Evolutionary conservation across 257 asterid genomes (phyloP).

Genomic region (Solanum pennellii): DNA sequence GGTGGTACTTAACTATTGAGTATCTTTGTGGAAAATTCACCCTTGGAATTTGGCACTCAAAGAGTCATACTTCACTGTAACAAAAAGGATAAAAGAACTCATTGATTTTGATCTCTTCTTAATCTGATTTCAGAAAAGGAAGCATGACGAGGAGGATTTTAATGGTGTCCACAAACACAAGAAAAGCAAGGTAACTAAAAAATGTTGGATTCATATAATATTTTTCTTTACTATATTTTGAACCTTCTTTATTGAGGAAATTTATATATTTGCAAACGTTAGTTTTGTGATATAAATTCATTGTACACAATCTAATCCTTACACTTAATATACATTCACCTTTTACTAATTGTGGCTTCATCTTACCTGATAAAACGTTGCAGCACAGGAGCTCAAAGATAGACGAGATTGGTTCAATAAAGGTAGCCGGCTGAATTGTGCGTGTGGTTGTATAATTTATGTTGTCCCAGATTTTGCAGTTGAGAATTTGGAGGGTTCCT

Average conservation of each 20-base stretch:
- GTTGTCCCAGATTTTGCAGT: constrained; percentile 44
- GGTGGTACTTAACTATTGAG: not conserved
- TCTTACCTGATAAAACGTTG: constrained; percentile 24
- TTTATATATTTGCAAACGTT: not conserved
- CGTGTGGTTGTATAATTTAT: constrained; percentile 19
- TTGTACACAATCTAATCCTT: not conserved
- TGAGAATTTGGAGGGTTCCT: constrained; percentile 47
- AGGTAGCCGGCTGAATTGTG: constrained; percentile 74
- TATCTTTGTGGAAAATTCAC: not conserved
- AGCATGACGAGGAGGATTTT: constrained; percentile 52
- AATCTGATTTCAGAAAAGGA: constrained; percentile 44
- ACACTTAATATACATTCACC: not conserved
- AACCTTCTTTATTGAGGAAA: not conserved
- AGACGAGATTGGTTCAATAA: constrained; percentile 82
- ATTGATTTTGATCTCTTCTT: not conserved
- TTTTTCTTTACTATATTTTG: not conserved
- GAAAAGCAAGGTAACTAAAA: constrained; percentile 52
- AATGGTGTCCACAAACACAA: constrained; percentile 45
- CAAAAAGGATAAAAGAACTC: not conserved
- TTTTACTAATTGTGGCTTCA: constrained; percentile 5
- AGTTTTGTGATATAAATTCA: not conserved
- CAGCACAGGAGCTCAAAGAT: constrained; percentile 97
- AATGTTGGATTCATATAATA: not conserved
- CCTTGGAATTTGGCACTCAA: not conserved
- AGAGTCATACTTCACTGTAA: not conserved